phyloP scores from a whole-genome alignment of 495 filamentous ascomycete genomes.

The Poronia punctata region DNA sequence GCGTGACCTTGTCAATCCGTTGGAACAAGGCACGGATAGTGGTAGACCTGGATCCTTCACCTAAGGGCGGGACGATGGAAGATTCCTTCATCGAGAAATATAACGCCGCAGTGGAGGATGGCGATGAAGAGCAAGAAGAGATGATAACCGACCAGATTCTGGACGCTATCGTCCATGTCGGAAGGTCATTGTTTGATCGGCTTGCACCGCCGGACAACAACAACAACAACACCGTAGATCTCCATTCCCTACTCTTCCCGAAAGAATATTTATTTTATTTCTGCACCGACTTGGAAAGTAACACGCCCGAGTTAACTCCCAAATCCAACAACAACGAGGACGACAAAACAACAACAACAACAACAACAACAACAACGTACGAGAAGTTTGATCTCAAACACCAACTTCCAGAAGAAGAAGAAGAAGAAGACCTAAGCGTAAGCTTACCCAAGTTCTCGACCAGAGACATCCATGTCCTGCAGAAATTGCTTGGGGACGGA shows the following conservation, averaged over 20 bases:
- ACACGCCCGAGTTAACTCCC: slow-evolving; percentile 1
- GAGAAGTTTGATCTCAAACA: not conserved
- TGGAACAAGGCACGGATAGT: slow-evolving; percentile 7
- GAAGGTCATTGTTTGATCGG: slow-evolving; percentile 6
- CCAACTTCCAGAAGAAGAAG: slow-evolving; percentile 2
- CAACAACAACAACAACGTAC: no score
- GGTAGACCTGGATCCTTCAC: slow-evolving; percentile 8
- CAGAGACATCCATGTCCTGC: slow-evolving; percentile 3
- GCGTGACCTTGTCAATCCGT: slow-evolving; percentile 9
- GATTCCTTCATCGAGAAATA: slow-evolving; percentile 10
- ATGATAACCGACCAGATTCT: slow-evolving; percentile 1
- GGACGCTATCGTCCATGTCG: slow-evolving; percentile 7
- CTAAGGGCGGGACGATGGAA: slow-evolving; percentile 1
- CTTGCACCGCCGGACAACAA: slow-evolving; percentile 4
- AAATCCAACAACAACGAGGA: not conserved
- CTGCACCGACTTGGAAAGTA: slow-evolving; percentile 1
- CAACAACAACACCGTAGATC: not conserved
- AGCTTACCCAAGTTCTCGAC: slow-evolving; percentile 5
- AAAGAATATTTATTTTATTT: slow-evolving; percentile 6
- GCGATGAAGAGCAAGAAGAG: slow-evolving; percentile 7
- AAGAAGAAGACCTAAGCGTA: no score
- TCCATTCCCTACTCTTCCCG: slow-evolving; percentile 12
- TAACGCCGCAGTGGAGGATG: slow-evolving; percentile 1
- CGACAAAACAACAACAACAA: no score
- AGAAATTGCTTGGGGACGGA: slow-evolving; percentile 10